These are phyloP conservation scores for Euphrasia confusa DNA, from an alignment of 257 asterid species.

Conservation along the genomic window DNA sequence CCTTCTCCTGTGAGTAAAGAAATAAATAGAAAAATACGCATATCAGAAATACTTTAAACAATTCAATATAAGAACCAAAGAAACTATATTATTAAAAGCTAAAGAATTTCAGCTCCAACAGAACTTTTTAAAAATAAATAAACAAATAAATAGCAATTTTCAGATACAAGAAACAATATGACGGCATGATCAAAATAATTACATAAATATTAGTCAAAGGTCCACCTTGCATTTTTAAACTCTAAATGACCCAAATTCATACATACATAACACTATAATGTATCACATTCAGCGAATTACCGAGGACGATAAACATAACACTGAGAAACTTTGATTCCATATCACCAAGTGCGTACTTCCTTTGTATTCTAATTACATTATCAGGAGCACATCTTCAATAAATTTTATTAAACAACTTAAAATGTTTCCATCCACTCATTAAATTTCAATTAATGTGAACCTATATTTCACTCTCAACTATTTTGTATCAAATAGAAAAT, in stretches of 20 bases:
- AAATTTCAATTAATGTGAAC: too few species aligned
- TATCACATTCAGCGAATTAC: neutral
- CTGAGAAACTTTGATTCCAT: neutral
- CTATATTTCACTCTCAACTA: too few species aligned
- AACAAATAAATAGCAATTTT: neutral
- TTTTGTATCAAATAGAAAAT: too few species aligned
- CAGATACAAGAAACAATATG: neutral
- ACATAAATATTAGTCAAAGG: neutral
- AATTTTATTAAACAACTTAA: too few species aligned
- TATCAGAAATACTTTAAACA: constrained; percentile 7
- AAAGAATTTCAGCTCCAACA: constrained; percentile 8
- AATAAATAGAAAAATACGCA: constrained; percentile 14
- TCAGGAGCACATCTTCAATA: neutral
- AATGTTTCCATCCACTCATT: neutral
- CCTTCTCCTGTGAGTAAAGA: constrained; percentile 58
- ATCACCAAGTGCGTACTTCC: too few species aligned
- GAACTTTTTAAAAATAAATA: neutral
- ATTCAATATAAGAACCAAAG: constrained; percentile 2
- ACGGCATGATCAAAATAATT: neutral
- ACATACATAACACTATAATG: neutral
- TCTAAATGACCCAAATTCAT: neutral
- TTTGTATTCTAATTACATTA: neutral
- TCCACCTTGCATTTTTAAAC: neutral
- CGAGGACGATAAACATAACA: neutral
- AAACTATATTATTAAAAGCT: constrained; percentile 3